phyloP scores from a whole-genome alignment of 768 basidiomycete genomes.

The Clathrus columnatus region DNA sequence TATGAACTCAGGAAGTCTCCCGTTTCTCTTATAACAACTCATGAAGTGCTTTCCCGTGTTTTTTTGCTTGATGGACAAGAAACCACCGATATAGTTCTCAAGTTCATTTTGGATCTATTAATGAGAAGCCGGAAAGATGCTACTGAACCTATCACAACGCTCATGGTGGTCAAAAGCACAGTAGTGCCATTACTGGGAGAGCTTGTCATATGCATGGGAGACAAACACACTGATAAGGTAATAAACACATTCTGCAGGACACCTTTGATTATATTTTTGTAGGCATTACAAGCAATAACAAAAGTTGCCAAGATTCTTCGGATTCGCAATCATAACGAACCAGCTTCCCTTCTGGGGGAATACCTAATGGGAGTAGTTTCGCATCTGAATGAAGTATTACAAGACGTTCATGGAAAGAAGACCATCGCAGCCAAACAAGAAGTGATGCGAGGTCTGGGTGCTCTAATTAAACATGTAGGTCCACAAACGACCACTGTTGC shows the following conservation, averaged over 20 bases:
- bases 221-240: constrained; percentile 41
- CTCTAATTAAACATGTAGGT: constrained; percentile 62
- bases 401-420: constrained; percentile 76
- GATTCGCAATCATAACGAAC: constrained; percentile 21
- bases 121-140: constrained; percentile 31
- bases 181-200: constrained; percentile 63
- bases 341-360: constrained; percentile 52
- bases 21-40: constrained; percentile 48
- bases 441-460: constrained; percentile 72
- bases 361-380: constrained; percentile 83
- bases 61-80: constrained; percentile 49
- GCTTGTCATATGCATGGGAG: constrained; percentile 70
- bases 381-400: constrained; percentile 76
- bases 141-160: constrained; percentile 28
- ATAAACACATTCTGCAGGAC: constrained; percentile 13
- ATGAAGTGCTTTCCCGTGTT: constrained; percentile 55
- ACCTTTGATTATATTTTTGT: constrained; percentile 12
- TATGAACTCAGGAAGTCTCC: constrained; percentile 38
- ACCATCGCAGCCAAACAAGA: constrained; percentile 57
- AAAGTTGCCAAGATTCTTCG: constrained; percentile 32
- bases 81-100: constrained; percentile 49
- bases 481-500: constrained; percentile 64
- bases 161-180: constrained; percentile 53
- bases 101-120: constrained; percentile 57
- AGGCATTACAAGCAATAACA: constrained; percentile 40